Evolutionary conservation across 176 grass and related monocot genomes (phyloP).

Genomic region (Bolboschoenus planiculmis): DNA sequence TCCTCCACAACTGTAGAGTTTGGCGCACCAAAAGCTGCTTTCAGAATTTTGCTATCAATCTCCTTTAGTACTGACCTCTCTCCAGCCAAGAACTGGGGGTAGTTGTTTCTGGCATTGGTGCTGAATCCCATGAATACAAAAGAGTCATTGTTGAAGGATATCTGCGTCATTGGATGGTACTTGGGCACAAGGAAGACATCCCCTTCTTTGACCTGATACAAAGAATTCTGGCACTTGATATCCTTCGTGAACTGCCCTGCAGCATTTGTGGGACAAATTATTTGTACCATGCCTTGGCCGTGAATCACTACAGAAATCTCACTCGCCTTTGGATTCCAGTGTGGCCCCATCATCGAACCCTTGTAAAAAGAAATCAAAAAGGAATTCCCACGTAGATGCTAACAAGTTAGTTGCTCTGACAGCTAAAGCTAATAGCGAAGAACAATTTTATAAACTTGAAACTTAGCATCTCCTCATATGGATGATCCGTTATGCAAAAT

Average conservation of each 20-base stretch:
- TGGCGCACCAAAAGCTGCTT: constrained; percentile 30
- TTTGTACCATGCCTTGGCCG: constrained; percentile 63
- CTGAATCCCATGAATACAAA: constrained; percentile 86
- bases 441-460: background rate
- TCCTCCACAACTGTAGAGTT: constrained; percentile 40
- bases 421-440: background rate
- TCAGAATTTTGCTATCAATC: constrained; percentile 42
- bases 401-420: background rate
- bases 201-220: constrained; percentile 55
- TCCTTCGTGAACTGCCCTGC: background rate
- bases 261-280: constrained; percentile 46
- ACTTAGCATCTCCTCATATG: background rate
- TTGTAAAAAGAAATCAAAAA: constrained; percentile 10
- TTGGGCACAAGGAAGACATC: constrained; percentile 69
- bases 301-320: constrained; percentile 62
- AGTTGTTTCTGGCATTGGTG: constrained; percentile 56
- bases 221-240: constrained; percentile 35
- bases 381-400: background rate
- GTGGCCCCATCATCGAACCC: constrained; percentile 85
- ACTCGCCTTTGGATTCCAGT: constrained; percentile 85
- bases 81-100: constrained; percentile 80
- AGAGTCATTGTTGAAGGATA: constrained; percentile 75
- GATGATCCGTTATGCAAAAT: background rate
- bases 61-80: constrained; percentile 41
- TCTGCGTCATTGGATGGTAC: constrained; percentile 81